These are phyloP conservation scores for Sanghuangporus baumii DNA, from an alignment of 1,284 basidiomycete species.

Conservation along the genomic window DNA sequence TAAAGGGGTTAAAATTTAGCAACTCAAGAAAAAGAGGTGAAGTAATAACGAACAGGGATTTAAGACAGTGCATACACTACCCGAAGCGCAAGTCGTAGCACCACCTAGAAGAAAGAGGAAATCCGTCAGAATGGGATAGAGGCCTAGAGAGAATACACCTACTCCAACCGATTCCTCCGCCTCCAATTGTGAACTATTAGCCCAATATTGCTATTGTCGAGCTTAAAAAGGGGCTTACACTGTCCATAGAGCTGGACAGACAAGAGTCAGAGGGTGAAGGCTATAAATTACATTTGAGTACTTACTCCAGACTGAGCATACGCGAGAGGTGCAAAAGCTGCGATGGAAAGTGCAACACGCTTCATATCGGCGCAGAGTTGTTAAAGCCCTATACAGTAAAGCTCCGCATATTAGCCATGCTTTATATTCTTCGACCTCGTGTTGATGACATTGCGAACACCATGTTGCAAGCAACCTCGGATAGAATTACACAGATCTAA, in stretches of 20 bases:
- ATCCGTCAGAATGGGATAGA: not conserved
- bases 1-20: constrained; percentile 6
- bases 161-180: constrained; percentile 23
- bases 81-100: constrained; percentile 27
- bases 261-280: not conserved
- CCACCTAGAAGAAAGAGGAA: constrained; percentile 20
- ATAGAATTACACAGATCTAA: not conserved
- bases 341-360: constrained; percentile 5
- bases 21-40: not conserved
- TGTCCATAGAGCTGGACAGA: constrained; percentile 6
- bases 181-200: constrained; percentile 3
- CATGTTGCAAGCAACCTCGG: not conserved
- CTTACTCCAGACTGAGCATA: constrained; percentile 9
- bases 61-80: constrained; percentile 27
- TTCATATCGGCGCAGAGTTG: not conserved
- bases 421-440: too few relatives aligned
- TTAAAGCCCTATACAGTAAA: not conserved
- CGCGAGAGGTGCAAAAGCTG: constrained; percentile 2
- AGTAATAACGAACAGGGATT: constrained; percentile 24
- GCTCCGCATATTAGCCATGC: too few relatives aligned
- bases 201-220: too few relatives aligned
- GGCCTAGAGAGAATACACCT: not conserved
- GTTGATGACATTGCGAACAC: too few relatives aligned
- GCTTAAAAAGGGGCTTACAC: constrained; percentile 2
- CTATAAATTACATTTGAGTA: not conserved